Base-by-base conservation (phyloP, 371 early-diverging fungal genomes). In the Actinomortierella wolfii region DNA sequence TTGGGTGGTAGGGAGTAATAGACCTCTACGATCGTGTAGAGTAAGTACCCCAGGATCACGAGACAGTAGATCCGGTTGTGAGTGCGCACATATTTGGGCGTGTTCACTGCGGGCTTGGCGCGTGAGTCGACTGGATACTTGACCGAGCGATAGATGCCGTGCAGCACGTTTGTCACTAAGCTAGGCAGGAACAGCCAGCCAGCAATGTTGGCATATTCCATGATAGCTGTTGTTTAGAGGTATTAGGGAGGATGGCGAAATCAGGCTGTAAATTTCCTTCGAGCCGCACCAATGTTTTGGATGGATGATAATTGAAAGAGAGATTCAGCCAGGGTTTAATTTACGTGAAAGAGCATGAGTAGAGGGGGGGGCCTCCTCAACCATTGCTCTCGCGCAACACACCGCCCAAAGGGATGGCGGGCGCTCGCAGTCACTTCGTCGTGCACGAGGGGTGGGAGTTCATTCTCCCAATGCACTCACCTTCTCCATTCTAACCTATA, bases 11-110 rank as follows among this genome's bases (percentile, higher is more conserved):
- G 54, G 3, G 67, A 61, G n/a, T 74, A 25, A 51, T 82, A 80
- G 34, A 77, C 81, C 62, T 84, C 77, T n/a, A 77, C 43, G 23
- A 85, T 61, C 9, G 83, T 79, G 64, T 85, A 87, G 8, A 78
- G 57, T 54, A 87, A 59, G 59, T 87, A 87, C 1, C 52, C 54
- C 6, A 78, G 51, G 23, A 85, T 79, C 7, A 87, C 78, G 14
- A 64, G 48, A 14, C 78, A 68, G 54, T 80, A 86, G 42, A 83
- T 80, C 47, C 76, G 29, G 56, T 59, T 78, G 63, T 74, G 68
- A 50, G 82, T 81, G 21, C 54, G 54, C n/a, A 57, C 54, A 51
- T 73, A 65, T 44, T 64, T 73, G n/a, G 66, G 68, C 48, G 76
- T 57, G 20, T 66, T 63, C 29, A 65, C 61, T 13, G 74, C 67